Percentiles rank a stretch among this genome's conserved stretches.
Conservation (phyloP, 495 filamentous ascomycete genomes). For the Penicillium cataractarum region DNA sequence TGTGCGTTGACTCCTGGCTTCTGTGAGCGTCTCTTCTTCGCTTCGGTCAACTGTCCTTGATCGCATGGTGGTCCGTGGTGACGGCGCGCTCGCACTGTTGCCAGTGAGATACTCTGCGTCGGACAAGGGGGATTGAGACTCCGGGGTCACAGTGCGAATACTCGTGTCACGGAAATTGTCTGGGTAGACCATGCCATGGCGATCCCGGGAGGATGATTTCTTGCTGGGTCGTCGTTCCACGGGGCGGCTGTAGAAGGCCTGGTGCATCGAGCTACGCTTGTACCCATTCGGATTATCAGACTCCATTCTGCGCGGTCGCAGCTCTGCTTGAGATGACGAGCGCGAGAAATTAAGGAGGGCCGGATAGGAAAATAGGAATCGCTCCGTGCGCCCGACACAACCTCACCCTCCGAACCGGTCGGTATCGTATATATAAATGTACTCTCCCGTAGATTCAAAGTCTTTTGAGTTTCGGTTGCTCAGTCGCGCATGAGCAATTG, state of each 20-base stretch:
- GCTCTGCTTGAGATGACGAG: conserved; percentile 16
- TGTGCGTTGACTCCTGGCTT: conserved; percentile 43
- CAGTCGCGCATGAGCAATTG: conserved; percentile 43
- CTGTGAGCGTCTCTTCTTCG: conserved; percentile 40
- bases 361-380: conserved; percentile 18
- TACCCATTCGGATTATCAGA: conserved; percentile 47
- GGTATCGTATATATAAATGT: conserved; percentile 12
- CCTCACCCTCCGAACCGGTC: conserved; percentile 24
- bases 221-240: conserved; percentile 57
- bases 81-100: conserved; percentile 41
- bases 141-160: conserved; percentile 54
- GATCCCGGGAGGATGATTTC: conserved; percentile 56
- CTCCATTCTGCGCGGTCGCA: conserved; percentile 43
- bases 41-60: conserved; percentile 38
- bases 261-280: conserved; percentile 49
- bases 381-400: conserved; percentile 25
- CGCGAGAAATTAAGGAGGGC: conserved; percentile 30
- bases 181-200: conserved; percentile 57
- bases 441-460: conserved; percentile 25
- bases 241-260: conserved; percentile 46
- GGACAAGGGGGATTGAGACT: conserved; percentile 48
- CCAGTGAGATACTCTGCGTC: conserved; percentile 43
- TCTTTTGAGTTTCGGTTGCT: conserved; percentile 20
- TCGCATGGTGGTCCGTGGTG: conserved; percentile 45
- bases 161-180: conserved; percentile 53